Evolutionary conservation across 2,329 filamentous ascomycete species (phyloP), one percentile per base, ranked within the genome.

Genomic region (Aschersonia sp.): DNA sequence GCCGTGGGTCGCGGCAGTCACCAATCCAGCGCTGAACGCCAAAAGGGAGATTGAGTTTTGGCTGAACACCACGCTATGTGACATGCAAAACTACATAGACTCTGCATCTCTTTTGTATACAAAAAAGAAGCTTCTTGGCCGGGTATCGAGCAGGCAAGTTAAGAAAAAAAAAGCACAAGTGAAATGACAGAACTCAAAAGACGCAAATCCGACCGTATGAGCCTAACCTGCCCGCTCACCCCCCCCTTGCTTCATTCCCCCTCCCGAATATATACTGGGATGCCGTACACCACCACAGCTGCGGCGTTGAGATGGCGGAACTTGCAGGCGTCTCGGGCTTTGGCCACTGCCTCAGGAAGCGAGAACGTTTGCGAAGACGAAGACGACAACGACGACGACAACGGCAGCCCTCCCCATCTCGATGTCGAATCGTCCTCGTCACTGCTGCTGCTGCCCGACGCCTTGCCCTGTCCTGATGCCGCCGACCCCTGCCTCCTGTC

Each of bases 221-320:
- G 20, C 20, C 20, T 20, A 20, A 20, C 20, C 20, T 20, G 20
- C 20, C 20, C 20, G 20, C 20, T 20, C 20, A 20, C 20, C 20
- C 20, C 20, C 20, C 20, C 2, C 20, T 20, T 20, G 20, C 20
- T 20, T 20, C 20, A 20, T 20, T 20, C 20, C 20, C 20, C 51
- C 59, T 59, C 45, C 64, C 66, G 54, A 6, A 95, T 72, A 66
- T 89, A 96, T 52, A 95, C 87, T 31, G 92, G 92, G 60, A 98
- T 84, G 12, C 92, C 92, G 69, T 97, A 98, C 47, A 97, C 83
- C 54, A 92, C 89, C 30, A 92, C 87, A 40, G 91, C 89, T 9
- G 91, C 92, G 1, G 89, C 92, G 58, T 95, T 98, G 56, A 98
- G 69, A 69, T 95, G 97, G 61, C 78, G 78, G 67, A 98, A 78